Evolutionary conservation across 1,284 basidiomycete genomes (phyloP).

Genomic region (Filobasidium uniguttulatum): DNA sequence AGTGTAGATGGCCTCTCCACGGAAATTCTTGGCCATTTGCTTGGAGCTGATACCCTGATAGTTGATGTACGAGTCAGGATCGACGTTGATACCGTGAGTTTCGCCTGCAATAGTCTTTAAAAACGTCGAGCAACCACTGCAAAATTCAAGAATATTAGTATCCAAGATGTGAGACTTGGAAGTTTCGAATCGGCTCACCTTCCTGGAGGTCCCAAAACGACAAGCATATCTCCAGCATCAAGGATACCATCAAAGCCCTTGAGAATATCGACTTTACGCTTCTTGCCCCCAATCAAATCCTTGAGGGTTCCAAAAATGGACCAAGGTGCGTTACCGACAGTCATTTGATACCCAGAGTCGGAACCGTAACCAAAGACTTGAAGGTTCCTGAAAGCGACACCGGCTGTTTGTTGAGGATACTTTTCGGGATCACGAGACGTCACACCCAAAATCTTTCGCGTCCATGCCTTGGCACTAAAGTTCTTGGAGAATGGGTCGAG

Average conservation of each 20-base stretch:
- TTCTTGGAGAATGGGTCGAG: conserved; percentile 38
- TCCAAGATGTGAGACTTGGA: neutral
- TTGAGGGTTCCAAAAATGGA: conserved; percentile 28
- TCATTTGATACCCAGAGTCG: conserved; percentile 42
- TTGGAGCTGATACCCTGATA: neutral
- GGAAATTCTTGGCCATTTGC: too few species aligned
- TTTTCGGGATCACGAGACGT: conserved; percentile 25
- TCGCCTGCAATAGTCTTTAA: neutral
- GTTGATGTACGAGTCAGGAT: conserved; percentile 1
- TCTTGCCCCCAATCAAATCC: conserved; percentile 30
- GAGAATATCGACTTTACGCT: conserved; percentile 40
- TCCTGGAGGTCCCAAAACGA: conserved; percentile 2
- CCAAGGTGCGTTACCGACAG: conserved; percentile 38
- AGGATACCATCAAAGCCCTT: conserved; percentile 39
- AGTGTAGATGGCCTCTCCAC: neutral
- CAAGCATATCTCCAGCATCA: conserved; percentile 17
- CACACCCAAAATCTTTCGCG: conserved; percentile 25
- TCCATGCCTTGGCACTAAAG: conserved; percentile 38
- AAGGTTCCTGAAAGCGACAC: conserved; percentile 40
- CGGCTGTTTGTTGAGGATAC: conserved; percentile 32
- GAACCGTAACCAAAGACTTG: conserved; percentile 39
- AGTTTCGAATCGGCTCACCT: neutral
- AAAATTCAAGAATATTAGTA: neutral
- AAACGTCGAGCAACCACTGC: neutral
- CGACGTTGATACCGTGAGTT: neutral